phyloP scores from a whole-genome alignment of 1,284 basidiomycete genomes.

The Sutorius eximius region DNA sequence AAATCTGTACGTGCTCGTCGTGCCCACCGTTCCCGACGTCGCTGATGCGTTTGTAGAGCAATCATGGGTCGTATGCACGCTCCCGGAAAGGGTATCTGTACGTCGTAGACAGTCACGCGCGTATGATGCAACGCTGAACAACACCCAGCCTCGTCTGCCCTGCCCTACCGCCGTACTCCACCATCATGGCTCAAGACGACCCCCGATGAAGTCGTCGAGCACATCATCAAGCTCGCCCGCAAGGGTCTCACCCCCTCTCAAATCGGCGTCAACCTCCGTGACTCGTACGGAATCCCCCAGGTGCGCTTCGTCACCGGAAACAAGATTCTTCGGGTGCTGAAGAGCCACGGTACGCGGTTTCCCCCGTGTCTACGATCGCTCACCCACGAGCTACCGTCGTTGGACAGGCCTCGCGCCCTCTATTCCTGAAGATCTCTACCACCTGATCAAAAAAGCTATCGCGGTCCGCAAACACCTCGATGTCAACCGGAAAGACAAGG shows the following conservation, averaged over 20 bases:
- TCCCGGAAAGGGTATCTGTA: constrained; percentile 97
- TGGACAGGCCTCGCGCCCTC: constrained; percentile 86
- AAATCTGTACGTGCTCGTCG: constrained; percentile 37
- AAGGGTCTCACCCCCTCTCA: constrained; percentile 98
- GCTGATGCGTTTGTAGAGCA: constrained; percentile 33
- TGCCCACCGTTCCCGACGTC: constrained; percentile 1
- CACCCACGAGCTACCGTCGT: constrained; percentile 31
- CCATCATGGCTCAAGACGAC: constrained; percentile 97
- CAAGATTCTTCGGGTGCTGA: constrained; percentile 99
- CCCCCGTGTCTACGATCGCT: constrained; percentile 1
- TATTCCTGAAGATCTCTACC: constrained; percentile 99
- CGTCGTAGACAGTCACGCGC: constrained; percentile 32
- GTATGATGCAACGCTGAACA: neutral
- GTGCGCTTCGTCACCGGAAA: constrained; percentile 98
- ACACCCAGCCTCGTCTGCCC: constrained; percentile 87
- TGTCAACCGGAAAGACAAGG: constrained; percentile 98
- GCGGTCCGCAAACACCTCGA: constrained; percentile 98
- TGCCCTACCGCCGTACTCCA: constrained; percentile 94
- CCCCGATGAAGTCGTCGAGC: constrained; percentile 92
- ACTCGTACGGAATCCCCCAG: constrained; percentile 96
- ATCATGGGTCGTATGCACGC: constrained; percentile 94
- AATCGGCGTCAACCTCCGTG: constrained; percentile 97
- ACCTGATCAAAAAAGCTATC: constrained; percentile 99
- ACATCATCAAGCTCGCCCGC: constrained; percentile 96
- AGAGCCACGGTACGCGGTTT: constrained; percentile 77